These are phyloP conservation scores for Leccinum pellstonianum DNA, from an alignment of 768 basidiomycete genomes.

Conservation along the genomic window DNA sequence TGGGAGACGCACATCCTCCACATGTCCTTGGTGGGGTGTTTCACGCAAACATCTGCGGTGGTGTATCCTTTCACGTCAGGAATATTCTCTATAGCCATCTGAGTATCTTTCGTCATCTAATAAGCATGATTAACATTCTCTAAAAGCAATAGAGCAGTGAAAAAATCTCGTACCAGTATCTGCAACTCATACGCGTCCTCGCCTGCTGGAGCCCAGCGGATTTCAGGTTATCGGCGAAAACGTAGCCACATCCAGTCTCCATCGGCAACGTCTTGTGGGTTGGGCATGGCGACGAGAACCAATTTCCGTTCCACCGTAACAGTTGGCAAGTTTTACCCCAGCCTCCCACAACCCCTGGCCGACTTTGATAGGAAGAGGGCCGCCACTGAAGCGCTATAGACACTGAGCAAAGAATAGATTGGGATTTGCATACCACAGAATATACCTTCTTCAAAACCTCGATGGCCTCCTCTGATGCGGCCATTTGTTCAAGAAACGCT, in stretches of 20 bases:
- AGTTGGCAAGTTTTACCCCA: conserved; percentile 33
- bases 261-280: conserved; percentile 14
- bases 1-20: too few relatives aligned
- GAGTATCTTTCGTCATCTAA: too few relatives aligned
- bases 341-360: conserved; percentile 34
- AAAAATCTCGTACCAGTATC: conserved; percentile 30
- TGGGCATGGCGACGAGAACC: conserved; percentile 7
- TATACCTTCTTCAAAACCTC: conserved; percentile 26
- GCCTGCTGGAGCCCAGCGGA: conserved; percentile 34
- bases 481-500: conserved; percentile 39
- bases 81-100: too few relatives aligned
- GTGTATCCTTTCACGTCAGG: too few relatives aligned
- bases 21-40: too few relatives aligned
- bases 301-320: conserved; percentile 39
- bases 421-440: conserved; percentile 28
- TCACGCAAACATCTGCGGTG: too few relatives aligned
- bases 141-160: not conserved
- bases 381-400: conserved; percentile 32
- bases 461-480: conserved; percentile 21
- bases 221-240: conserved; percentile 20
- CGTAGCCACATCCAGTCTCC: conserved; percentile 39
- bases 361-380: conserved; percentile 34
- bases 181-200: conserved; percentile 38
- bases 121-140: too few relatives aligned
- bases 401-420: too few relatives aligned